Conservation (phyloP, 768 basidiomycete genomes). For the Termitomyces titanicus region DNA sequence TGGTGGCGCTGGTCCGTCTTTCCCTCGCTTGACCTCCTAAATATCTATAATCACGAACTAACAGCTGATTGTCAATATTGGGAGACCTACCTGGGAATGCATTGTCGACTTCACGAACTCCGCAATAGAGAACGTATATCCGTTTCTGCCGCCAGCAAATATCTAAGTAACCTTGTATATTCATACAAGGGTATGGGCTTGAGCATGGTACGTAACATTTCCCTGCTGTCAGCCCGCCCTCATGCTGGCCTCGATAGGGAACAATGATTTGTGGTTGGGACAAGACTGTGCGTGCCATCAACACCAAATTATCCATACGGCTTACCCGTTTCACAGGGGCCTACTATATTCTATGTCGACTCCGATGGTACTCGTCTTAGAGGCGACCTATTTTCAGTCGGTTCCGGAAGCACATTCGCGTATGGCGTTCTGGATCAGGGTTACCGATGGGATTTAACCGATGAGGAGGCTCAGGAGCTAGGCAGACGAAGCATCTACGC, state of each 20-base stretch:
- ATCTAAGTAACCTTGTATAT: slow-evolving; percentile 95
- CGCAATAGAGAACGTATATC: slow-evolving; percentile 96
- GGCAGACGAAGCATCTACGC: slow-evolving; percentile 93
- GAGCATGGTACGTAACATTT: slow-evolving; percentile 75
- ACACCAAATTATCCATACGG: not conserved
- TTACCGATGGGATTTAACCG: slow-evolving; percentile 88
- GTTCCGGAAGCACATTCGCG: slow-evolving; percentile 97
- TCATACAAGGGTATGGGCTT: slow-evolving; percentile 99
- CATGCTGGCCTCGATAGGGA: slow-evolving; percentile 51
- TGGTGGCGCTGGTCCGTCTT: slow-evolving; percentile 84
- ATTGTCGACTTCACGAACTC: slow-evolving; percentile 95
- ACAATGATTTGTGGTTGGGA: slow-evolving; percentile 99
- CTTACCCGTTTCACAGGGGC: slow-evolving; percentile 53
- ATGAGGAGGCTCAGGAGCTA: slow-evolving; percentile 92
- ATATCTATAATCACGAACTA: not conserved
- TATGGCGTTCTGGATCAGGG: slow-evolving; percentile 98
- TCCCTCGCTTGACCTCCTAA: not conserved
- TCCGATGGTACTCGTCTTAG: slow-evolving; percentile 94
- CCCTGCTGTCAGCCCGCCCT: not conserved
- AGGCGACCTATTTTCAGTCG: slow-evolving; percentile 97
- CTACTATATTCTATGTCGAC: slow-evolving; percentile 95
- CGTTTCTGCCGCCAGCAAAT: slow-evolving; percentile 98
- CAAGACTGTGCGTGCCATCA: slow-evolving; percentile 69
- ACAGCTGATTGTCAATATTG: slow-evolving; percentile 95
- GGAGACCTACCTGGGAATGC: slow-evolving; percentile 99